Evolutionary conservation across 352 stramenopile species (phyloP).

Genomic region (Phytophthora macrochlamydospora): DNA sequence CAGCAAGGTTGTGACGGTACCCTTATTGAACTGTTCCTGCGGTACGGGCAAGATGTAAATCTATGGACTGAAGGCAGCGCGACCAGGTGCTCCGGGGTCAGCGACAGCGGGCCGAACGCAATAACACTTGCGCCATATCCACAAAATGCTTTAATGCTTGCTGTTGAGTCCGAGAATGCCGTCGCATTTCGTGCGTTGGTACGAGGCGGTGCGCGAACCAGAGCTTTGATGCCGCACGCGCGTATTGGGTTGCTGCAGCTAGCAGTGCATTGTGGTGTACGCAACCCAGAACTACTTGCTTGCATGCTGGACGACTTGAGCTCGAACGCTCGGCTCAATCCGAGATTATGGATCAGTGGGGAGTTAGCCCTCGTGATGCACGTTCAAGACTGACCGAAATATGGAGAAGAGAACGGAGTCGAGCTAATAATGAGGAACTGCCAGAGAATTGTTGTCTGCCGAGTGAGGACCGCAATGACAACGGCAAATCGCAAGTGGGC

Average conservation of each 20-base stretch:
- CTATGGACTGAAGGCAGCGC: conserved; percentile 61
- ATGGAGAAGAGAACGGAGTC: conserved; percentile 31
- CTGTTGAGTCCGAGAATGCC: conserved; percentile 55
- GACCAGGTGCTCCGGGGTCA: conserved; percentile 11
- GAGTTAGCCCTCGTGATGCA: conserved; percentile 39
- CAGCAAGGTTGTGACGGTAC: conserved; percentile 41
- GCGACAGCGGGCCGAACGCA: conserved; percentile 6
- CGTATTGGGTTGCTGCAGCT: conserved; percentile 61
- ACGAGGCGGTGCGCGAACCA: conserved; percentile 47
- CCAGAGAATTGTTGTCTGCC: not conserved
- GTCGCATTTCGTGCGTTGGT: conserved; percentile 54
- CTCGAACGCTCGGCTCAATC: conserved; percentile 32
- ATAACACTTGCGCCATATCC: conserved; percentile 13
- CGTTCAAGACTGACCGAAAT: conserved; percentile 26
- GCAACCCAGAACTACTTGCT: conserved; percentile 27
- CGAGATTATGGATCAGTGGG: conserved; percentile 42
- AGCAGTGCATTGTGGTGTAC: conserved; percentile 35
- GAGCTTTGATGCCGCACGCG: conserved; percentile 45
- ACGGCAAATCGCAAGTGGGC: conserved; percentile 1
- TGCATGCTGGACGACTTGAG: conserved; percentile 27
- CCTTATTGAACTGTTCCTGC: conserved; percentile 53
- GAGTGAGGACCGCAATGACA: conserved; percentile 3
- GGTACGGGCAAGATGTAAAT: conserved; percentile 62
- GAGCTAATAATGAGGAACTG: conserved; percentile 1
- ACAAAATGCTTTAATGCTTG: conserved; percentile 60